A percentile compares a stretch with the other conserved stretches of the same genome.
Evolutionary conservation across 2,329 filamentous ascomycete species (phyloP).

Genomic region (Botrytis porri): DNA sequence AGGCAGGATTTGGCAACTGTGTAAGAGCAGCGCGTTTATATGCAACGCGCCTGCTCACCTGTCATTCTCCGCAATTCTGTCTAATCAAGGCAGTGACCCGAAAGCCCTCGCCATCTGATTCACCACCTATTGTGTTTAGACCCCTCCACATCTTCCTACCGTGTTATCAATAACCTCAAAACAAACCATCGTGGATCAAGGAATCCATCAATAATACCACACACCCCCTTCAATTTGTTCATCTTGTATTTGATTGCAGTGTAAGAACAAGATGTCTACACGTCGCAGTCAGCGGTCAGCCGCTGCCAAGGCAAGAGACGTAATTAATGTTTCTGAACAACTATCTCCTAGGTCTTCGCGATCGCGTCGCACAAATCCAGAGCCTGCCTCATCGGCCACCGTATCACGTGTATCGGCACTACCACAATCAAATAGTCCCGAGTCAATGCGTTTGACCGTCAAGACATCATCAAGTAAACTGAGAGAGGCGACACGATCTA

Average conservation of each 20-base stretch:
- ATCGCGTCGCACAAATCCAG: slow-evolving; percentile 33
- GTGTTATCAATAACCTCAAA: slow-evolving; percentile 17
- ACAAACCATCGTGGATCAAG: slow-evolving; percentile 14
- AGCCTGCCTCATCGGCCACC: slow-evolving; percentile 31
- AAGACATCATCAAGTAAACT: slow-evolving; percentile 39
- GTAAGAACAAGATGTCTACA: slow-evolving; percentile 29
- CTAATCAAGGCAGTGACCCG: slow-evolving; percentile 31
- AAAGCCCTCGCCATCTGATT: slow-evolving; percentile 26
- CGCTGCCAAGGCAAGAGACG: slow-evolving; percentile 32
- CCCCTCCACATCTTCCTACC: slow-evolving; percentile 7
- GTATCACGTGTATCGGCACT: slow-evolving; percentile 36
- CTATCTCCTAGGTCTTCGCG: slow-evolving; percentile 31
- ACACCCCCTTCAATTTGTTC: slow-evolving; percentile 6
- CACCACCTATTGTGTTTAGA: slow-evolving; percentile 19
- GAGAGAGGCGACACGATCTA: slow-evolving; percentile 35
- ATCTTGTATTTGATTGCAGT: slow-evolving; percentile 18
- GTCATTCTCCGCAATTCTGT: slow-evolving; percentile 21
- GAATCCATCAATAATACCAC: slow-evolving; percentile 14
- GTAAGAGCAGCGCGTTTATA: slow-evolving; percentile 22
- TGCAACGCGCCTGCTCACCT: slow-evolving; percentile 23
- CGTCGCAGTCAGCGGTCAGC: slow-evolving; percentile 36
- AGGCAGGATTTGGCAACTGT: slow-evolving; percentile 5
- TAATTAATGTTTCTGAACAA: slow-evolving; percentile 34
- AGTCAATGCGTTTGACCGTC: slow-evolving; percentile 37
- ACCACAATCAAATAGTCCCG: slow-evolving; percentile 29